Base-by-base conservation (phyloP, 345 rosid genomes). In the Leavenworthia alabamica region DNA sequence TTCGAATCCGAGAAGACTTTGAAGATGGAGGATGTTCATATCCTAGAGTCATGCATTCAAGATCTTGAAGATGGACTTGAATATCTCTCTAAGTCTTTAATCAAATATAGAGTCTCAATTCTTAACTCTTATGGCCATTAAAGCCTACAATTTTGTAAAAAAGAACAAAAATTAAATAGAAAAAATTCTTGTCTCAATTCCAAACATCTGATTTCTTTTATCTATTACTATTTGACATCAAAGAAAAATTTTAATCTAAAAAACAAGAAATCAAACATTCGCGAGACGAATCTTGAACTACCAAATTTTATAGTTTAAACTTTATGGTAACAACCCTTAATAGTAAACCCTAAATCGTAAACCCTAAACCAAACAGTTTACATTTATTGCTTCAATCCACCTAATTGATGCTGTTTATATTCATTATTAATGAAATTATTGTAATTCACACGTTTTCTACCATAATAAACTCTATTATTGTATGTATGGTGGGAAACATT, bases 101-200 rank as follows among this genome's bases (percentile, higher is more conserved):
- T 80, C 20, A 79, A 76, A 54, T 60, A 60, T 31, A 76, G 81
- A 56, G 84, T 56, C 8, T 72, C 73, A 8, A 32, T 78, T 63
- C 84, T 82, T 20, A 78, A 72, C 53, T 53, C 48, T n/a, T 46
- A 72, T 42, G 64, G 58, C 47, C 24, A 57, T 42, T 76, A 66
- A 68, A 10, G 33, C 8, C 43, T 66, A 72, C 8, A 15, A 1
- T 35, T 49, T 23, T 47, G 45, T 43, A 59, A 22, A 39, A 1
- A 5, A 24, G 9, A 39, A 15, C 4, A 24, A 54, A 58, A 16
- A 12, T 17, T 43, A 28, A 29, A 42, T 27, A 24, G 10, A 29
- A 35, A 23, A 9, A 20, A 45, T 55, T 66, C 8, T 55, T 15
- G 8, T 24, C 55, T 35, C 47, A 45, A 0, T 24, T 46, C 28